Percentiles rank a stretch among this genome's conserved stretches.
Conservation (phyloP, 345 rosid species). For the Populus davidiana region DNA sequence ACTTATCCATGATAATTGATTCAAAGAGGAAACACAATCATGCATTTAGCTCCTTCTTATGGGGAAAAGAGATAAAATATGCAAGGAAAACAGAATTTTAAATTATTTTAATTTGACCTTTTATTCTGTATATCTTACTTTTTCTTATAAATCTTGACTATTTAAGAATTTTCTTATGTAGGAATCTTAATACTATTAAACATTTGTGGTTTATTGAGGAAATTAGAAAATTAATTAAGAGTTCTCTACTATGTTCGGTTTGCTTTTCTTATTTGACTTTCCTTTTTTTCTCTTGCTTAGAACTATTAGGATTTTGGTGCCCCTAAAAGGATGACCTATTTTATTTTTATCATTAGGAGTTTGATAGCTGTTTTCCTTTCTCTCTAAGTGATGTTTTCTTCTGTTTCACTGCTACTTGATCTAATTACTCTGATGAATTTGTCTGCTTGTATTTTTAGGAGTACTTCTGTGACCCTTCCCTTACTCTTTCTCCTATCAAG, state of each 20-base stretch:
- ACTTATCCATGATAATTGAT: background rate
- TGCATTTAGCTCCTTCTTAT: background rate
- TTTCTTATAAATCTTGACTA: background rate
- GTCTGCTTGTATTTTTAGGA: constrained; percentile 53
- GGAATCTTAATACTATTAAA: background rate
- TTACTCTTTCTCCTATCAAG: constrained; percentile 58
- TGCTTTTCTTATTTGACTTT: background rate
- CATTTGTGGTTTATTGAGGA: background rate
- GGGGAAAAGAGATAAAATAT: background rate
- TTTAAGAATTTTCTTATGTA: background rate
- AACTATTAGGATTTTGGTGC: background rate
- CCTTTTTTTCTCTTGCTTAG: background rate
- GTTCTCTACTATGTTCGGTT: background rate
- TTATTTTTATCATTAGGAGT: background rate
- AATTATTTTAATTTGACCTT: background rate
- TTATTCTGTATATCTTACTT: background rate
- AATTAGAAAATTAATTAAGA: background rate
- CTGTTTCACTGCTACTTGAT: background rate
- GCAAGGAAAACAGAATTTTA: background rate
- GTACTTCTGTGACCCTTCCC: constrained; percentile 84
- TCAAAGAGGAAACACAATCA: background rate
- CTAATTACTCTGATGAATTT: background rate
- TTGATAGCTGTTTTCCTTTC: background rate
- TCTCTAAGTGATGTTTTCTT: background rate
- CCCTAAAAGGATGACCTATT: background rate